Percentiles rank a stretch among this genome's conserved stretches.
Conservation (phyloP, 352 stramenopile genomes). For the Phytophthora kernoviae region DNA sequence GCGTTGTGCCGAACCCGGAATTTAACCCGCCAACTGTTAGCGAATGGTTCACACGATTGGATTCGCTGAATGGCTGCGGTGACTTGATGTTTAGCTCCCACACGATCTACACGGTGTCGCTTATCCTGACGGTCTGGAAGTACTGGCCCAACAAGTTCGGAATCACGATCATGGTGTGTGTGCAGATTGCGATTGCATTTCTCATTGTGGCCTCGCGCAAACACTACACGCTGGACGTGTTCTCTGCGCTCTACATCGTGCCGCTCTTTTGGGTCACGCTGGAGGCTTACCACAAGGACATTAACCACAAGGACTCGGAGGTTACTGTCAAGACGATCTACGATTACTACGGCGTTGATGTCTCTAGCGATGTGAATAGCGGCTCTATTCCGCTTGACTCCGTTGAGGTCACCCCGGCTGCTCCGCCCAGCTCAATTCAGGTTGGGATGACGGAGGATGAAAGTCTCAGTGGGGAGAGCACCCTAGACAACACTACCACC, state of each 20-base stretch:
- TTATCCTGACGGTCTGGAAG: slow-evolving; percentile 86
- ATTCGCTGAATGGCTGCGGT: slow-evolving; percentile 86
- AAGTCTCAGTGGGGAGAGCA: slow-evolving; percentile 31
- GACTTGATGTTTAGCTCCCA: slow-evolving; percentile 94
- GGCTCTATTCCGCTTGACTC: slow-evolving; percentile 28
- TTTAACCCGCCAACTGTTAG: slow-evolving; percentile 59
- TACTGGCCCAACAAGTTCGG: slow-evolving; percentile 87
- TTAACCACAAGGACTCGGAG: slow-evolving; percentile 79
- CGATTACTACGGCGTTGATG: slow-evolving; percentile 64
- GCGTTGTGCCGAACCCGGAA: slow-evolving; percentile 70
- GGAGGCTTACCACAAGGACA: slow-evolving; percentile 81
- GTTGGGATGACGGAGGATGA: slow-evolving; percentile 45
- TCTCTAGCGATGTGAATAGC: slow-evolving; percentile 34
- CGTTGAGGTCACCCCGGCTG: slow-evolving; percentile 8
- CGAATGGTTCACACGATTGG: slow-evolving; percentile 74
- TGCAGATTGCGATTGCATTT: slow-evolving; percentile 87
- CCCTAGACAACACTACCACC: slow-evolving; percentile 27
- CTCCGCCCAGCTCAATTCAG: slow-evolving; percentile 35
- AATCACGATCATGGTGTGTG: slow-evolving; percentile 68
- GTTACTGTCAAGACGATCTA: slow-evolving; percentile 71
- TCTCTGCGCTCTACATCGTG: slow-evolving; percentile 89
- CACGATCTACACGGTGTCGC: slow-evolving; percentile 91
- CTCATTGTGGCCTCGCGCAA: slow-evolving; percentile 89
- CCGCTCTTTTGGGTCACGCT: slow-evolving; percentile 85
- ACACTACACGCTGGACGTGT: slow-evolving; percentile 92